Evolutionary conservation across 768 basidiomycete genomes (phyloP).

Genomic region (Trametes meyenii): DNA sequence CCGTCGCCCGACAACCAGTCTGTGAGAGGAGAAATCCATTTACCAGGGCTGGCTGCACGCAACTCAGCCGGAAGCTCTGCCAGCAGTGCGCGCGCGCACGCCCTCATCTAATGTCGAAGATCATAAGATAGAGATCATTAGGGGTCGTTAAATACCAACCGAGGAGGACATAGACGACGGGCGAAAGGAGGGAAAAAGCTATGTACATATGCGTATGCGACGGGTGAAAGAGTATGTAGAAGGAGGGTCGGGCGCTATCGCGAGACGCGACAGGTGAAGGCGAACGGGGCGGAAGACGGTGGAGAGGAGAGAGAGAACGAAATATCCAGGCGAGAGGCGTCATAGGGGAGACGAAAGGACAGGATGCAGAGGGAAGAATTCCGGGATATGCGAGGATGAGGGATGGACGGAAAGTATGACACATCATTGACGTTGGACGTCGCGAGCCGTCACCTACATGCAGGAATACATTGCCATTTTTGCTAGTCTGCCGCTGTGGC

Average conservation of each 20-base stretch:
- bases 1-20: not conserved
- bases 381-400: conserved; percentile 15
- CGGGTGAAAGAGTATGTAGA: conserved; percentile 3
- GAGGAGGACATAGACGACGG: conserved; percentile 11
- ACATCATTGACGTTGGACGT: not conserved
- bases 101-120: not conserved
- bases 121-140: conserved; percentile 26
- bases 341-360: conserved; percentile 2
- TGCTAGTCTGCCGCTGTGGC: conserved; percentile 9
- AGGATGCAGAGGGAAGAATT: conserved; percentile 4
- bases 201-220: conserved; percentile 20
- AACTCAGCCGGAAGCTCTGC: not conserved
- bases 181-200: not conserved
- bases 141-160: conserved; percentile 26
- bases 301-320: not conserved
- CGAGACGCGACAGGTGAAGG: conserved; percentile 18
- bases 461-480: conserved; percentile 17
- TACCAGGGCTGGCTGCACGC: not conserved
- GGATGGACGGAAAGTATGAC: not conserved
- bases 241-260: conserved; percentile 23
- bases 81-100: not conserved
- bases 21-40: not conserved
- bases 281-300: conserved; percentile 1
- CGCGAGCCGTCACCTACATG: conserved; percentile 14
- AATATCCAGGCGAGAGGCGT: conserved; percentile 6